Percentiles rank a stretch among this genome's conserved stretches.
phyloP scores from a whole-genome alignment of 352 stramenopile genomes.

The Globisporangium canariense region DNA sequence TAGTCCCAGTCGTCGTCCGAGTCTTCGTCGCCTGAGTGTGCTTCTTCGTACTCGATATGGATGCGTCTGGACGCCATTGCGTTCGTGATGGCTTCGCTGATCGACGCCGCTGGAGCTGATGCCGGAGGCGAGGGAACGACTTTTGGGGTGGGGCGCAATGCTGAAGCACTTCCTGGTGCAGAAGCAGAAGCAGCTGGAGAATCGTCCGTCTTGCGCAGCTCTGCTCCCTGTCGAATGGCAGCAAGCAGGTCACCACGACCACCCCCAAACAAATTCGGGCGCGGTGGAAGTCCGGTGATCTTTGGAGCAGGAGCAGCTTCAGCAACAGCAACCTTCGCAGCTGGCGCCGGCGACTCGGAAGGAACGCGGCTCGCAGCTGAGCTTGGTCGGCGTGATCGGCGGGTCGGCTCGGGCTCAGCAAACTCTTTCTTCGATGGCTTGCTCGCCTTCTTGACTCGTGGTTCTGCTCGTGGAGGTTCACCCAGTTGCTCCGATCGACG shows the following conservation, averaged over 20 bases:
- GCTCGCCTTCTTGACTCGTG: slow-evolving; percentile 17
- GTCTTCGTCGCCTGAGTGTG: slow-evolving; percentile 49
- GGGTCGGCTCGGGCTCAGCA: slow-evolving; percentile 14
- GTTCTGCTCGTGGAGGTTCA: slow-evolving; percentile 12
- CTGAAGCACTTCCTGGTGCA: neutral
- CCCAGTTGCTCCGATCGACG: neutral
- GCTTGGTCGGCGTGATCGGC: slow-evolving; percentile 17
- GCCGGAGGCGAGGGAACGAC: slow-evolving; percentile 22
- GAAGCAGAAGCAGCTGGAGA: neutral
- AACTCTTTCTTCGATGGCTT: slow-evolving; percentile 29
- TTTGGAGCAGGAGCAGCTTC: slow-evolving; percentile 13
- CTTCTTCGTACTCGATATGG: slow-evolving; percentile 77
- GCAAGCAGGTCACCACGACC: slow-evolving; percentile 71
- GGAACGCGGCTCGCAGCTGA: slow-evolving; percentile 13
- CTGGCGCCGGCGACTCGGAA: slow-evolving; percentile 4
- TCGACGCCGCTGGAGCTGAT: slow-evolving; percentile 45
- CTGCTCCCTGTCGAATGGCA: slow-evolving; percentile 66
- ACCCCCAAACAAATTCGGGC: slow-evolving; percentile 66
- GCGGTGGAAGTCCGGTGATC: slow-evolving; percentile 40
- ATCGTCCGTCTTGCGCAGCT: slow-evolving; percentile 42
- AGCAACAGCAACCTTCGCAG: slow-evolving; percentile 16
- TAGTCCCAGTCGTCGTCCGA: slow-evolving; percentile 84
- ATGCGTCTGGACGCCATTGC: slow-evolving; percentile 77
- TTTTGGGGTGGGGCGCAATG: slow-evolving; percentile 17
- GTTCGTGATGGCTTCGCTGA: slow-evolving; percentile 80